Evolutionary conservation across 2,329 filamentous ascomycete species (phyloP).

Genomic region (Ramichloridium luteum): DNA sequence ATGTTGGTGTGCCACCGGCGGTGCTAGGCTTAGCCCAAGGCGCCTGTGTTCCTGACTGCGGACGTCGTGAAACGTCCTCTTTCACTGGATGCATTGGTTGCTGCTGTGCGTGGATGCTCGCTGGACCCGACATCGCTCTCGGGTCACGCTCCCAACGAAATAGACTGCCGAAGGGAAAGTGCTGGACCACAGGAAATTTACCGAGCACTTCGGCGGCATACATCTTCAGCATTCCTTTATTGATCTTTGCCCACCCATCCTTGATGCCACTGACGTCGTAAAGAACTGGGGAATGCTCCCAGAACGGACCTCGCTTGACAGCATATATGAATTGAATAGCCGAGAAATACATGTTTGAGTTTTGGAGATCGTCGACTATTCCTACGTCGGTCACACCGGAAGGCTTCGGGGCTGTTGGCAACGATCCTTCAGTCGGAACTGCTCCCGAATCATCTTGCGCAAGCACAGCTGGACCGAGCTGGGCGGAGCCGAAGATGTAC

Average conservation of each 20-base stretch:
- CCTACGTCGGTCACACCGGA: conserved; percentile 44
- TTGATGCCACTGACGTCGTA: conserved; percentile 88
- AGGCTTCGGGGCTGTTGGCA: conserved; percentile 55
- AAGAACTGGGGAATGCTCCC: conserved; percentile 83
- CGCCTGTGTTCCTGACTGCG: no score
- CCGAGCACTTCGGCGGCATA: conserved; percentile 92
- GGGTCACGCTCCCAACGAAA: conserved; percentile 38
- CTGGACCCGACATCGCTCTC: conserved; percentile 20
- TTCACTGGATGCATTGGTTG: no score
- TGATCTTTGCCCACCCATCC: conserved; percentile 93
- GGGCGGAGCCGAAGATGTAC: conserved; percentile 90
- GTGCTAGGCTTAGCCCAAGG: no score
- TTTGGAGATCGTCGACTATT: conserved; percentile 30
- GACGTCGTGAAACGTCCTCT: no score
- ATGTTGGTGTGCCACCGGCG: no score
- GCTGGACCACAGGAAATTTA: conserved; percentile 97
- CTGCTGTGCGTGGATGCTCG: conserved; percentile 19
- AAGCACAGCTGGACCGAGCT: conserved; percentile 66
- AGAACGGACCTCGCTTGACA: conserved; percentile 92
- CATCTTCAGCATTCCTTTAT: conserved; percentile 97
- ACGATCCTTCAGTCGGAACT: conserved; percentile 68
- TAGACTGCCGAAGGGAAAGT: conserved; percentile 50
- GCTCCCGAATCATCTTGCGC: conserved; percentile 33
- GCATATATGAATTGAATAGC: conserved; percentile 95
- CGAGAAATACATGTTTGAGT: conserved; percentile 68